phyloP scores from a whole-genome alignment of 441 rosid genomes.

The Bruguiera hainesii region DNA sequence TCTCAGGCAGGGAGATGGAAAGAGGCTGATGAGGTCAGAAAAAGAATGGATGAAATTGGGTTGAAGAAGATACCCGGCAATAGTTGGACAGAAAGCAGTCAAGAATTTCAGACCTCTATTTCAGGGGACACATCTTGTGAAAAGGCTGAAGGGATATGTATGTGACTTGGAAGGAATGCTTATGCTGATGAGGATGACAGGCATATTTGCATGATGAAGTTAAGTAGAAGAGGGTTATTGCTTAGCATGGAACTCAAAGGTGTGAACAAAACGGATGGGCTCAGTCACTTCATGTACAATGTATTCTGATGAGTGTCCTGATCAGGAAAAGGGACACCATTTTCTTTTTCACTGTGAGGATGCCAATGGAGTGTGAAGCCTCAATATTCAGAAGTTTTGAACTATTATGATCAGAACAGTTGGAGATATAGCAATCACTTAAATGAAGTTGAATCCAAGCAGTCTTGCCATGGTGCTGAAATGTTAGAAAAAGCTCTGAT shows the following conservation, averaged over 20 bases:
- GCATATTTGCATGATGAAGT: conserved; percentile 28
- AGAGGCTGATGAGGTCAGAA: conserved; percentile 66
- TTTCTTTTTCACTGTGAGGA: background rate
- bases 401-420: background rate
- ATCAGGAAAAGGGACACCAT: background rate
- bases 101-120: conserved; percentile 40
- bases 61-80: conserved; percentile 68
- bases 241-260: conserved; percentile 7
- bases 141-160: conserved; percentile 36
- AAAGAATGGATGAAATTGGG: conserved; percentile 50
- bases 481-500: background rate
- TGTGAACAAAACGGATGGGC: background rate
- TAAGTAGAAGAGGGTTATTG: conserved; percentile 27
- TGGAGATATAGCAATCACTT: background rate
- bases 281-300: background rate
- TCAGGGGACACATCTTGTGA: conserved; percentile 41
- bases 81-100: conserved; percentile 64
- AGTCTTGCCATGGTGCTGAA: background rate
- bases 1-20: conserved; percentile 80
- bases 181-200: conserved; percentile 45
- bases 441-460: background rate
- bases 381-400: background rate
- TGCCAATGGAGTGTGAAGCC: background rate
- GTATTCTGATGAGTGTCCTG: background rate
- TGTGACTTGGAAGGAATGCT: conserved; percentile 36